phyloP scores from a whole-genome alignment of 2,329 filamentous ascomycete genomes.

The Aspergillus ustus region DNA sequence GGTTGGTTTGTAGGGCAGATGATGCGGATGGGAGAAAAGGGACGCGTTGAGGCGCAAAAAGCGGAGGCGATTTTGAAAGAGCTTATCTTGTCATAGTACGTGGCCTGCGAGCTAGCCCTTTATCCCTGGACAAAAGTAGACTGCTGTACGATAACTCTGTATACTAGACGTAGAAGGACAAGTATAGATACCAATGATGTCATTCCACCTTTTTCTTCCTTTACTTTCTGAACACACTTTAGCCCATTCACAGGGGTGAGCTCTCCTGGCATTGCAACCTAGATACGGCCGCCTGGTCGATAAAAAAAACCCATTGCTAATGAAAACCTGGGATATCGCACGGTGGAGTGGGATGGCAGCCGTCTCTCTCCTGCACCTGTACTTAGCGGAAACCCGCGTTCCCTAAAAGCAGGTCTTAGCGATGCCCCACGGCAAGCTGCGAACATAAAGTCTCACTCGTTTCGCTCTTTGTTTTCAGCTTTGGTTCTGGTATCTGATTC shows the following conservation, averaged over 20 bases:
- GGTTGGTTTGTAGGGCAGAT: conserved; percentile 73
- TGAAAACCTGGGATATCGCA: conserved; percentile 31
- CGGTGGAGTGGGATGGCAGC: conserved; percentile 31
- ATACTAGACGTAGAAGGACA: background rate
- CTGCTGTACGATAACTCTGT: background rate
- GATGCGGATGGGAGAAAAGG: conserved; percentile 64
- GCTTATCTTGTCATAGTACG: conserved; percentile 45
- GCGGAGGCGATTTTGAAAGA: conserved; percentile 60
- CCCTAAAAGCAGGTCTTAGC: conserved; percentile 55
- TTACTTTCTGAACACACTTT: background rate
- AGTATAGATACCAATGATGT: conserved; percentile 9
- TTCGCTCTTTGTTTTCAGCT: background rate
- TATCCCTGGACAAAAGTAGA: too few relatives aligned
- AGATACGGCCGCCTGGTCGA: background rate
- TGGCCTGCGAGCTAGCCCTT: background rate
- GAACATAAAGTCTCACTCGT: conserved; percentile 24
- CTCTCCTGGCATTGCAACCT: background rate
- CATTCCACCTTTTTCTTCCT: background rate
- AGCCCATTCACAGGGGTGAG: background rate
- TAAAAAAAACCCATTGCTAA: conserved; percentile 26
- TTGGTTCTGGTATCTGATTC: background rate
- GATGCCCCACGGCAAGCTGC: conserved; percentile 20
- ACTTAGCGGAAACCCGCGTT: conserved; percentile 53
- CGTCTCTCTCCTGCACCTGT: conserved; percentile 51
- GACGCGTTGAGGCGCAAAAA: conserved; percentile 64